Evolutionary conservation across 73 alveolate genomes (phyloP).

Genomic region (Blepharisma stoltei): DNA sequence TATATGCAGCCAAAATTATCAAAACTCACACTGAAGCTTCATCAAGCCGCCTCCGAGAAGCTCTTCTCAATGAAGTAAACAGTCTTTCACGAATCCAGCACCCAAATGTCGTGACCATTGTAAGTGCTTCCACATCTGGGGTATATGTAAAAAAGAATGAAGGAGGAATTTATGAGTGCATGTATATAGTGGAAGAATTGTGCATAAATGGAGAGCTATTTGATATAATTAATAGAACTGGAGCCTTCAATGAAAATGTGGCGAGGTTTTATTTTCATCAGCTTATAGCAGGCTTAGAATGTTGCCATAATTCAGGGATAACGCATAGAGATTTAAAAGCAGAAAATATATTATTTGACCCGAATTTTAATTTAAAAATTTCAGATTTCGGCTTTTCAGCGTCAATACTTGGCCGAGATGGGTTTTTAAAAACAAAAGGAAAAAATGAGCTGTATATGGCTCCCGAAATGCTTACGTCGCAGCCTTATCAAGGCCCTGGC

Average conservation of each 20-base stretch:
- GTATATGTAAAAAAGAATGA: constrained; percentile 14
- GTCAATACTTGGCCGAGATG: constrained; percentile 34
- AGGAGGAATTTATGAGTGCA: not conserved
- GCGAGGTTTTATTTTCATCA: constrained; percentile 42
- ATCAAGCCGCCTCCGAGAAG: not conserved
- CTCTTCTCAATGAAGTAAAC: constrained; percentile 1
- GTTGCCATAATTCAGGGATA: constrained; percentile 58
- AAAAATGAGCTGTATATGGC: constrained; percentile 53
- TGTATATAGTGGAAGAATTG: constrained; percentile 35
- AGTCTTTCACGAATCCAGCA: not conserved
- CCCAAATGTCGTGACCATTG: constrained; percentile 10
- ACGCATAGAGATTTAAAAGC: constrained; percentile 44
- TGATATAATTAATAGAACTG: constrained; percentile 31
- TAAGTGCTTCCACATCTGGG: not conserved
- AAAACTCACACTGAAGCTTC: not conserved
- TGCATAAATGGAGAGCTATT: constrained; percentile 35
- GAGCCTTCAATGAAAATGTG: constrained; percentile 26
- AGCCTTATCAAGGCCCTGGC: constrained; percentile 53
- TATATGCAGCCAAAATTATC: constrained; percentile 22
- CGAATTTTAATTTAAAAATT: constrained; percentile 33
- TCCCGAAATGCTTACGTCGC: constrained; percentile 51
- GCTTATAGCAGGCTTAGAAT: constrained; percentile 68
- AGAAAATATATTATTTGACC: constrained; percentile 41
- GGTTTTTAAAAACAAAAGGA: constrained; percentile 31
- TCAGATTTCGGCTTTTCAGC: constrained; percentile 42